phyloP scores from a whole-genome alignment of 805 yeast genomes.

The Candida insectalens region DNA sequence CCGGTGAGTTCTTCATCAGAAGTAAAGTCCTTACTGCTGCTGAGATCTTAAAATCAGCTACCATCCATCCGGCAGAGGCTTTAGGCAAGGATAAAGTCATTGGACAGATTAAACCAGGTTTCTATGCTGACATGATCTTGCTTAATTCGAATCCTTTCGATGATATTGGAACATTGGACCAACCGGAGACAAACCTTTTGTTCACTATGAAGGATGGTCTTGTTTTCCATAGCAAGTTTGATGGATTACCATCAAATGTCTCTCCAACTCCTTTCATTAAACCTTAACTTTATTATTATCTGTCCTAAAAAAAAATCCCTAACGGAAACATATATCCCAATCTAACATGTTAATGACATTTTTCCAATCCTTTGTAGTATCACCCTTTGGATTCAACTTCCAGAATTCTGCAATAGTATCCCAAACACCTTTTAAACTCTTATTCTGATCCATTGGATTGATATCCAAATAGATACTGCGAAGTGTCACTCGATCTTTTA shows the following conservation, averaged over 20 bases:
- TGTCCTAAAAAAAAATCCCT: not conserved
- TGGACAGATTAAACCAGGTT: slow-evolving; percentile 20
- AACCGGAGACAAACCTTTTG: slow-evolving; percentile 16
- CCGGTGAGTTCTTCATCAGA: slow-evolving; percentile 19
- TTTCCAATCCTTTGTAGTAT: slow-evolving; percentile 11
- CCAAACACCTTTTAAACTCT: slow-evolving; percentile 13
- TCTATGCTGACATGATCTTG: slow-evolving; percentile 18
- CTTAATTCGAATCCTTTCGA: slow-evolving; percentile 18
- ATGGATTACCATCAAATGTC: not conserved
- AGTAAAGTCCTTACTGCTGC: slow-evolving; percentile 14
- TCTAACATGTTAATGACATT: too few species aligned
- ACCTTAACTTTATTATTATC: not conserved
- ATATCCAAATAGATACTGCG: slow-evolving; percentile 9
- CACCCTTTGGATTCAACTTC: slow-evolving; percentile 15
- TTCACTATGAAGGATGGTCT: slow-evolving; percentile 19
- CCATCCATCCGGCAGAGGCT: slow-evolving; percentile 19
- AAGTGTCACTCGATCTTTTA: slow-evolving; percentile 13
- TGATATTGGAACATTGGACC: slow-evolving; percentile 16
- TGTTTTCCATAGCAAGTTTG: slow-evolving; percentile 10
- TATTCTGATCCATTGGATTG: slow-evolving; percentile 3
- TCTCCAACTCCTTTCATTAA: too few species aligned
- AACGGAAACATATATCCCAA: slow-evolving; percentile 13
- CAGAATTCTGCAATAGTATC: slow-evolving; percentile 13
- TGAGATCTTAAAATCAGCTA: slow-evolving; percentile 20
- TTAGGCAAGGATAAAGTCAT: slow-evolving; percentile 10